Evolutionary conservation across 371 early-diverging fungal genomes (phyloP).

Genomic region (Actinomortierella ambigua): DNA sequence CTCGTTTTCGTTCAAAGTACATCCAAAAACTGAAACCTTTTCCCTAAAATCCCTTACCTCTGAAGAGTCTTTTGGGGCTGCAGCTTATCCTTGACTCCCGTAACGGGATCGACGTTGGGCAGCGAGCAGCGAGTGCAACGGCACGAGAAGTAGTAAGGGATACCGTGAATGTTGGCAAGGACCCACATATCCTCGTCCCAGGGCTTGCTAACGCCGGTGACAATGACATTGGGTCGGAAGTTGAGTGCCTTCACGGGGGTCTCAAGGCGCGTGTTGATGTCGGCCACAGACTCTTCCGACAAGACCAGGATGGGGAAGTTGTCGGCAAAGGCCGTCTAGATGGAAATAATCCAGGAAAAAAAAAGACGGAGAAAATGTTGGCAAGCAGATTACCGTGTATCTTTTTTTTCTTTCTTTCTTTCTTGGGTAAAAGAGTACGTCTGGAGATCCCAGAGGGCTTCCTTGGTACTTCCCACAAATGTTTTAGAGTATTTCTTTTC

Average conservation of each 20-base stretch:
- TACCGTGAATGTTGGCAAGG: conserved; percentile 37
- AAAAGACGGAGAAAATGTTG: not conserved
- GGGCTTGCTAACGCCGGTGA: conserved; percentile 46
- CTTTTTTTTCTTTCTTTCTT: no score
- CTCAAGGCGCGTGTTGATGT: conserved; percentile 42
- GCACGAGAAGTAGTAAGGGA: conserved; percentile 39
- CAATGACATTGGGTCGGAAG: conserved; percentile 50
- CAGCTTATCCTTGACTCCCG: conserved; percentile 44
- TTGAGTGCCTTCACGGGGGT: conserved; percentile 33
- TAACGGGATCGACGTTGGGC: conserved; percentile 49
- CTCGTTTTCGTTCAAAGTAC: no score
- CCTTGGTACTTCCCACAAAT: no score
- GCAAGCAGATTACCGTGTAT: no score
- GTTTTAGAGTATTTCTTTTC: not conserved
- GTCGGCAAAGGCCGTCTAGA: conserved; percentile 48
- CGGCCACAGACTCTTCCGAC: conserved; percentile 43
- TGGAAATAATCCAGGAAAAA: not conserved
- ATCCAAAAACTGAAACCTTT: not conserved
- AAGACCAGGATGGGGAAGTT: conserved; percentile 47
- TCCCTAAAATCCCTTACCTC: conserved; percentile 4
- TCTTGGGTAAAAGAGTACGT: no score
- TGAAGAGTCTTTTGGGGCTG: conserved; percentile 52
- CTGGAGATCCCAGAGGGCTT: no score
- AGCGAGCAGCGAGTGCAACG: conserved; percentile 47
- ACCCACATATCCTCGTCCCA: conserved; percentile 51